Conservation (phyloP, 345 rosid species). For the Eucalyptus marginata region DNA sequence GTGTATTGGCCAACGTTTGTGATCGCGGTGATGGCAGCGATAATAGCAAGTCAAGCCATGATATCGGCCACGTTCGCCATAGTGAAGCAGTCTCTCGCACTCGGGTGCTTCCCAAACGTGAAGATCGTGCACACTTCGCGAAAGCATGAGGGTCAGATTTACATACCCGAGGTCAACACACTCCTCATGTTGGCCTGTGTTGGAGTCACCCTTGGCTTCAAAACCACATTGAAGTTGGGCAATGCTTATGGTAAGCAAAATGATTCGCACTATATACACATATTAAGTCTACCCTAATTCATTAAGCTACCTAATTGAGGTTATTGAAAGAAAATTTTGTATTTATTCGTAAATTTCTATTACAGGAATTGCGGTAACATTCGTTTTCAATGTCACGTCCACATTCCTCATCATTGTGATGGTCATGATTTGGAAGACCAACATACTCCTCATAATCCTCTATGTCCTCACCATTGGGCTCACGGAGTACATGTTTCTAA, state of each 20-base stretch:
- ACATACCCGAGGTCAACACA: conserved; percentile 17
- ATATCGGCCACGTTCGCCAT: conserved; percentile 23
- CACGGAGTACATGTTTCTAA: conserved; percentile 4
- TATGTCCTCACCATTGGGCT: conserved; percentile 2
- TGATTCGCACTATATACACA: not conserved
- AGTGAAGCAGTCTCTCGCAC: conserved; percentile 15
- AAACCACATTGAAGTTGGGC: conserved; percentile 9
- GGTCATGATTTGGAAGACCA: conserved; percentile 21
- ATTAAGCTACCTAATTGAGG: not conserved
- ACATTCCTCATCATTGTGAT: not conserved
- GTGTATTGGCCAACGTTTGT: conserved; percentile 22
- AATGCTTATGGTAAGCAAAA: conserved; percentile 19
- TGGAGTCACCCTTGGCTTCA: conserved; percentile 15
- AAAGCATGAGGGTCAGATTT: conserved; percentile 10
- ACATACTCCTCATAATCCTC: conserved; percentile 1
- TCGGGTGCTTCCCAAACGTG: conserved; percentile 16
- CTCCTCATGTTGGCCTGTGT: conserved; percentile 23
- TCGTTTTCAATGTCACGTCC: conserved; percentile 14
- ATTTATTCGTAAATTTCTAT: not conserved
- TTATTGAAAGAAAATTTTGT: not conserved
- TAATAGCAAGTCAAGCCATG: conserved; percentile 22
- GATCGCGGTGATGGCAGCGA: conserved; percentile 11
- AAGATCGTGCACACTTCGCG: conserved; percentile 18
- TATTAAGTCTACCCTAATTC: not conserved
- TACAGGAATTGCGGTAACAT: conserved; percentile 17